Conservation (phyloP, 2,329 filamentous ascomycete species). For the Paraphaeosphaeria minitans region DNA sequence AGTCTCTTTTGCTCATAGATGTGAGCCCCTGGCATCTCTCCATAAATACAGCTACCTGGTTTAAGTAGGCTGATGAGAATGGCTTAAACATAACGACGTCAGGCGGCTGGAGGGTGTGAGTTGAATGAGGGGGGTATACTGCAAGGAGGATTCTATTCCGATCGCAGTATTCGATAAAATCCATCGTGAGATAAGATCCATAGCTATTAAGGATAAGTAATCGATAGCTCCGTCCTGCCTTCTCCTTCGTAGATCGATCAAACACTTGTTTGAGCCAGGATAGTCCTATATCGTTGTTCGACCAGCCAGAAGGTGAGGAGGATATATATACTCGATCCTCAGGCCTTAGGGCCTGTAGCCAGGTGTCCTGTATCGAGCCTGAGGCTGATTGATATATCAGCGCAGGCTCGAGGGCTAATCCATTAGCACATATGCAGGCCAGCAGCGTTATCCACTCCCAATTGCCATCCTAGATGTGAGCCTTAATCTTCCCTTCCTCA, state of each 20-base stretch:
- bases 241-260: not conserved
- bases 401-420: not conserved
- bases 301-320: not conserved
- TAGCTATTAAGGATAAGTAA: not conserved
- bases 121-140: too few relatives aligned
- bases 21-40: not conserved
- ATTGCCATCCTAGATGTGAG: conserved; percentile 2
- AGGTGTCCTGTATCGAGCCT: not conserved
- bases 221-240: not conserved
- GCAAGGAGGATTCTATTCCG: too few relatives aligned
- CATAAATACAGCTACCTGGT: not conserved
- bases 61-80: conserved; percentile 6
- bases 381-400: not conserved
- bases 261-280: not conserved
- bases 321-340: not conserved
- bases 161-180: too few relatives aligned
- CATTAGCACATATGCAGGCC: conserved; percentile 5
- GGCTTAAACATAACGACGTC: conserved; percentile 7
- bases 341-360: not conserved
- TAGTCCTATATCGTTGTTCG: not conserved
- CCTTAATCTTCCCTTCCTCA: not conserved
- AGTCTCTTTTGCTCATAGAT: not conserved
- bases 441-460: conserved; percentile 9
- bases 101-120: conserved; percentile 6
- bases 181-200: not conserved